Evolutionary conservation across 73 alveolate species (phyloP).

Genomic region (Tetrahymena thermophila): DNA sequence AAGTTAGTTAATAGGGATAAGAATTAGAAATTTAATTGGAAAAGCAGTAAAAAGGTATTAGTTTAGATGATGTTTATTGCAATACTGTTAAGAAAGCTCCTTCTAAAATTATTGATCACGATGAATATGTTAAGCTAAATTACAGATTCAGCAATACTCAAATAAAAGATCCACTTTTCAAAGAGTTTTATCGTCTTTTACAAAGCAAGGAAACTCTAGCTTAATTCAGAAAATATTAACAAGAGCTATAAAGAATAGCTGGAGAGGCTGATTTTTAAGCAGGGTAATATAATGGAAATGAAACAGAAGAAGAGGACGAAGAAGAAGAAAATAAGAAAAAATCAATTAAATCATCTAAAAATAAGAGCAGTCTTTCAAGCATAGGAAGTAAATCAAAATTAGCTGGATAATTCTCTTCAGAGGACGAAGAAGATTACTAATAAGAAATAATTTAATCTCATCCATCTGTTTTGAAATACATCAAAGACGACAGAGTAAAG

Average conservation of each 20-base stretch:
- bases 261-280: background rate
- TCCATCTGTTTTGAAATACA: background rate
- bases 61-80: background rate
- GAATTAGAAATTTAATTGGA: background rate
- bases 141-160: background rate
- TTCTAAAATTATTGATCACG: background rate
- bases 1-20: background rate
- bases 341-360: background rate
- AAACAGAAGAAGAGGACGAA: background rate
- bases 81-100: background rate
- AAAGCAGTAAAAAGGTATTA: background rate
- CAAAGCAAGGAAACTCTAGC: background rate
- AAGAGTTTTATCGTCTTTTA: background rate
- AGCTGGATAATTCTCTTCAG: background rate
- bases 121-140: background rate
- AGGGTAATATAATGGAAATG: background rate
- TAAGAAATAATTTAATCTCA: background rate
- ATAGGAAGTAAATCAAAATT: background rate
- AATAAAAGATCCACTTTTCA: background rate
- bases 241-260: background rate
- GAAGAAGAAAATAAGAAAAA: background rate
- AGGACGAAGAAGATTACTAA: background rate
- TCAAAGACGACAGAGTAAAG: background rate
- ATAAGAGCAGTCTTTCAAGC: background rate
- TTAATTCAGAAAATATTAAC: background rate